Evolutionary conservation across 805 yeast genomes (phyloP), one percentile per base, ranked within the genome.

Genomic region (Wickerhamomyces pijperi): DNA sequence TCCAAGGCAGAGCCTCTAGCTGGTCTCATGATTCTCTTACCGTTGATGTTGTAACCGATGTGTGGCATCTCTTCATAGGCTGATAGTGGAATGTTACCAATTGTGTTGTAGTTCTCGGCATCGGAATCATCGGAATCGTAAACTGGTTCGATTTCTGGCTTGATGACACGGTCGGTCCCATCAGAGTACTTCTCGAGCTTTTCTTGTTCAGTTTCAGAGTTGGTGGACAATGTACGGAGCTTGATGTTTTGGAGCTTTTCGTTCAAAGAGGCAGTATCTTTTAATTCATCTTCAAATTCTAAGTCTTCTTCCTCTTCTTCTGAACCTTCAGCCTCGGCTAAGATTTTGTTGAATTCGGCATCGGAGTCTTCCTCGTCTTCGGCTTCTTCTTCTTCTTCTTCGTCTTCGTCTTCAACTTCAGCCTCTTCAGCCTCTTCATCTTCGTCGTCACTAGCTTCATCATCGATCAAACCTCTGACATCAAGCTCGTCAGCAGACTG

Each of bases 51-150:
- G 60, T 92, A 92, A 42, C 98, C 97, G 43, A 92, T 77, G 57
- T 92, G 98, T 1, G 98, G 98, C 78, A 82, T 82, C 60, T 88
- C 95, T 40, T 92, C 98, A 57, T 92, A 92, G 2, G 95, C 95
- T 16, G 90, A 74, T 17, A 92, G 54, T 37, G 98, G 97, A 42
- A 92, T 74, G 56, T 92, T 85, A 37, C 98, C 98, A 49, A 92
- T 84, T 4, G 97, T 86, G 62, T 92, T 92, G 49, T 63, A 64
- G 45, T 85, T 94, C 45, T 76, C 81, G 13, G 55, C 72, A 55
- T 88, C 97, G 49, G 87, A 76, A 54, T 92, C 98, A 61, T 92
- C 98, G 46, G 87, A 76, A 55, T 90, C 96, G 58, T 90, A 92
- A n/a, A 76, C 77, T 5, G 98, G 97, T 29, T 86, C 83, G 44